Percentiles rank a stretch among this genome's conserved stretches.
phyloP scores from a whole-genome alignment of 225 moss, liverwort and hornwort genomes.

The Sphagnum tenellum region DNA sequence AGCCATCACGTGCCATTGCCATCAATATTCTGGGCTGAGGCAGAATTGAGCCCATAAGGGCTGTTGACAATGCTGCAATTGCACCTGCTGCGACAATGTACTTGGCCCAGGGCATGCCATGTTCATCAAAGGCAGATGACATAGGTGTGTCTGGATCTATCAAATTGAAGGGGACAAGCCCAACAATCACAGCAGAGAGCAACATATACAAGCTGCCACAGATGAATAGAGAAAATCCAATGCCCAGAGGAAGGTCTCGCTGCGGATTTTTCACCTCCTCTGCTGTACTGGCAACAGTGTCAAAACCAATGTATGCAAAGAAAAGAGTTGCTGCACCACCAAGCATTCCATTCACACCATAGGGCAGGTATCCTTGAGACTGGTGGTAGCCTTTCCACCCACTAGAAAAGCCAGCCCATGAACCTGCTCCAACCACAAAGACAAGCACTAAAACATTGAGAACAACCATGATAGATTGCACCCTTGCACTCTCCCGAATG shows the following conservation, averaged over 20 bases:
- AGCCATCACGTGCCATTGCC: conserved; percentile 97
- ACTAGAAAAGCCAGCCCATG: conserved; percentile 63
- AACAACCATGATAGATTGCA: conserved; percentile 73
- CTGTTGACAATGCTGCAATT: conserved; percentile 75
- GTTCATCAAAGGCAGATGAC: conserved; percentile 69
- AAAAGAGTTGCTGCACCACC: conserved; percentile 97
- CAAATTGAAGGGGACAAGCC: conserved; percentile 72
- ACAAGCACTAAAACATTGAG: conserved; percentile 73
- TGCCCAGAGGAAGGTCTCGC: conserved; percentile 77
- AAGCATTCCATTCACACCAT: conserved; percentile 75
- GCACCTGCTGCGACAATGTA: conserved; percentile 90
- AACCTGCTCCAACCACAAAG: conserved; percentile 66
- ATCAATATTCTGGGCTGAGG: conserved; percentile 99
- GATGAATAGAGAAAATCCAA: conserved; percentile 64
- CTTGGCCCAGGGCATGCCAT: conserved; percentile 95
- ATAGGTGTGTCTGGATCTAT: conserved; percentile 91
- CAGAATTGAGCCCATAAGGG: conserved; percentile 88
- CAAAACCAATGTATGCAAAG: conserved; percentile 93
- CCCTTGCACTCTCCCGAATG: conserved; percentile 81
- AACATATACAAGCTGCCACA: conserved; percentile 82
- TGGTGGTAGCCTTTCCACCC: conserved; percentile 92
- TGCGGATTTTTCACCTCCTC: conserved; percentile 95
- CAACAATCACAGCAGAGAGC: conserved; percentile 82
- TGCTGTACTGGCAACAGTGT: conserved; percentile 95
- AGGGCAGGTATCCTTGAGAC: conserved; percentile 81